Evolutionary conservation across 2,329 filamentous ascomycete genomes (phyloP).

Genomic region (Huntiella omanensis): DNA sequence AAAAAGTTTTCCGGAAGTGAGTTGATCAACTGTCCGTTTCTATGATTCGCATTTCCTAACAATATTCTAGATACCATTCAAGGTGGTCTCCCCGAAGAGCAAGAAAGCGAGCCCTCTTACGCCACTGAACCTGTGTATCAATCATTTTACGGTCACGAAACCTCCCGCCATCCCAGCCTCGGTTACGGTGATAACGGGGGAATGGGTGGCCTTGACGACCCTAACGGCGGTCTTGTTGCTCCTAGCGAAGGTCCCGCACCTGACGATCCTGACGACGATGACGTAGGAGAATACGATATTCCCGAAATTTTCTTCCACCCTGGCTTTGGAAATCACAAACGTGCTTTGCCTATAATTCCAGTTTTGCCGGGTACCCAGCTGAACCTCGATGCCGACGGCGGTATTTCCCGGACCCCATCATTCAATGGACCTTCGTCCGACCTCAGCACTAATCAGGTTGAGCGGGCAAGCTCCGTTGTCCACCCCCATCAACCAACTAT

Average conservation of each 20-base stretch:
- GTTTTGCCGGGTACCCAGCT: constrained; percentile 17
- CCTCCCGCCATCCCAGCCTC: not conserved
- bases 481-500: constrained; percentile 66
- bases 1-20: too few species aligned
- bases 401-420: not conserved
- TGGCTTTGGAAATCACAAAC: constrained; percentile 38
- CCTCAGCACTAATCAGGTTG: constrained; percentile 14
- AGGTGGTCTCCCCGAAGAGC: too few species aligned
- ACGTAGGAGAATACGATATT: constrained; percentile 36
- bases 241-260: constrained; percentile 62
- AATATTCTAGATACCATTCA: too few species aligned
- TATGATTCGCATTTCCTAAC: too few species aligned
- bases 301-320: constrained; percentile 87
- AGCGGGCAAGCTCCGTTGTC: constrained; percentile 65
- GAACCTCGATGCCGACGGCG: not conserved
- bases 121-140: too few species aligned
- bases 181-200: constrained; percentile 14
- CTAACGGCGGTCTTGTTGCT: constrained; percentile 63
- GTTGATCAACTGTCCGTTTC: too few species aligned
- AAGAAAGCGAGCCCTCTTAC: too few species aligned
- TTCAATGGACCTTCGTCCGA: not conserved
- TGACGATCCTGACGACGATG: constrained; percentile 88
- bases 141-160: too few species aligned
- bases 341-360: constrained; percentile 44
- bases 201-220: constrained; percentile 31